Base-by-base conservation (phyloP, 192 early-diverging fungal genomes). In the Podila horticola region DNA sequence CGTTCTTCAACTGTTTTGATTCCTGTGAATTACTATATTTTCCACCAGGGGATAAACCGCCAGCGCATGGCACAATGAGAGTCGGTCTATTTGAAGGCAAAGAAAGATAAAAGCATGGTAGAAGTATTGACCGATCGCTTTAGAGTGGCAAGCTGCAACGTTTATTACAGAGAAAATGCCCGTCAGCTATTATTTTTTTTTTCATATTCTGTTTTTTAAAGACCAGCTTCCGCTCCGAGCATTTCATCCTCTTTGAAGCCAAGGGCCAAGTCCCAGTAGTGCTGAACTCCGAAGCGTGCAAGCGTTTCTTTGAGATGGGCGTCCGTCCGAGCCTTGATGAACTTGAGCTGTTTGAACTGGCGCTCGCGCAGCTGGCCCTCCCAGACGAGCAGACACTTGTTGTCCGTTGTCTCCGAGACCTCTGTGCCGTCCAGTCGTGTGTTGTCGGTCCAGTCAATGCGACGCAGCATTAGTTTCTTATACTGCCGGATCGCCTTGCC, bases 381-480 rank as follows among this genome's bases (percentile, higher is more conserved):
- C 98, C 98, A 99, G 8, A 99, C 91, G 55, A 98, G 63, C n/a
- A 86, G 79, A 75, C 98, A 99, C 67, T 89, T 86, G 84, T 98
- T 99, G 8, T 91, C 85, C 79, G 70, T 90, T 69, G 28, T 65
- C 22, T 83, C 79, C 12, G 79, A 68, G 2, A 82, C 79, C 19
- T 90, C 90, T 30, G 79, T 84, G 22, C 70, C 72, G 8, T 85
- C 76, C 13, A 84, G 73, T 19, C 84, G 71, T 65, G 87, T 86
- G 50, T 84, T 74, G 55, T 89, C 90, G 33, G 86, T 85, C 98
- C 98, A 99, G 77, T 99, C 91, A 71, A 99, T 98, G 22, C 98
- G 89, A 31, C 94, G 83, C 15, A 98, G 87, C 98, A 99, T 96
- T 26, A 99, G 85, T 71, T 97, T 97, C 82, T 98, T 99, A 87